These are phyloP conservation scores for Cinchona pubescens DNA, from an alignment of 257 asterid genomes.

Conservation along the genomic window DNA sequence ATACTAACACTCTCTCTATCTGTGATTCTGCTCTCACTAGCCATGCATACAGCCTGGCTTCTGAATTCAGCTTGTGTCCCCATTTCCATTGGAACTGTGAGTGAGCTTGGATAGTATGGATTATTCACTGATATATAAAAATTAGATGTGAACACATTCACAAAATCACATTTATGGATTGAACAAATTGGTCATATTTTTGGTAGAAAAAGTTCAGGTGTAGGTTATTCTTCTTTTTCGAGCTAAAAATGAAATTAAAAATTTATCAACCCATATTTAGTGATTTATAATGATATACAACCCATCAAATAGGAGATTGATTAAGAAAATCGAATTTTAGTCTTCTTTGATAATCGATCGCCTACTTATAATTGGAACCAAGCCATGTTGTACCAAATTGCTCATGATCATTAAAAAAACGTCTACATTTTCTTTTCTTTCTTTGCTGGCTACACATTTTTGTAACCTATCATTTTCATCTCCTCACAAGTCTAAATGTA, in stretches of 20 bases:
- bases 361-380: too few relatives aligned
- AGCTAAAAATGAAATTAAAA: too few relatives aligned
- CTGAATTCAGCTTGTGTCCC: background rate
- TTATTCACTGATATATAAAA: background rate
- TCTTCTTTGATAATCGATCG: too few relatives aligned
- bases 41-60: constrained; percentile 18
- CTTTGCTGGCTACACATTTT: background rate
- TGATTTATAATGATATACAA: too few relatives aligned
- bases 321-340: too few relatives aligned
- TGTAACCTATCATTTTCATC: background rate
- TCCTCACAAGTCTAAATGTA: background rate
- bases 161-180: background rate
- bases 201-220: too few relatives aligned
- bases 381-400: background rate
- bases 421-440: background rate
- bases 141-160: background rate
- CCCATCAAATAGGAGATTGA: too few relatives aligned
- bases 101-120: background rate
- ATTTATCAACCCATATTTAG: too few relatives aligned
- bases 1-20: background rate
- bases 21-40: constrained; percentile 4
- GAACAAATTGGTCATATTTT: background rate
- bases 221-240: too few relatives aligned
- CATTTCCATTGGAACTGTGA: background rate
- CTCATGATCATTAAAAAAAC: background rate